Percentiles rank a stretch among this genome's conserved stretches.
Evolutionary conservation across 768 basidiomycete genomes (phyloP).

Genomic region (Pleurotus sapidus): DNA sequence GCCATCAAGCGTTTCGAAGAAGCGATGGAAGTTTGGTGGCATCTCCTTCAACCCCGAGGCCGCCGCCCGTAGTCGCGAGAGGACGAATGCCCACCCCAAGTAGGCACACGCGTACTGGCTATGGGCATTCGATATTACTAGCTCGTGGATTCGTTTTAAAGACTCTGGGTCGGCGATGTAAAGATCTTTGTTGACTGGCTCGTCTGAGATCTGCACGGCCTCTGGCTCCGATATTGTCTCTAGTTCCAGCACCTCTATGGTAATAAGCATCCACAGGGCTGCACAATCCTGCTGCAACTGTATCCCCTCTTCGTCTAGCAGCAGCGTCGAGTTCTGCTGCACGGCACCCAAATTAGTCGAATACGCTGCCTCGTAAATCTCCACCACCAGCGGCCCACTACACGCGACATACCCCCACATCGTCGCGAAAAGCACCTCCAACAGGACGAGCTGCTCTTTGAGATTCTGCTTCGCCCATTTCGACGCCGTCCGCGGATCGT

Average conservation of each 20-base stretch:
- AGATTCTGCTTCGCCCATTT: constrained; percentile 72
- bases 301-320: constrained; percentile 72
- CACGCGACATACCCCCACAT: constrained; percentile 78
- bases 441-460: constrained; percentile 73
- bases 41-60: constrained; percentile 47
- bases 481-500: constrained; percentile 58
- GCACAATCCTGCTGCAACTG: constrained; percentile 67
- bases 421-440: constrained; percentile 88
- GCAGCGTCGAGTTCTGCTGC: constrained; percentile 60
- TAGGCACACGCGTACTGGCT: constrained; percentile 71
- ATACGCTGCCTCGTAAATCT: constrained; percentile 65
- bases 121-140: constrained; percentile 56
- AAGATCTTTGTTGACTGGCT: constrained; percentile 44
- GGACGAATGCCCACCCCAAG: constrained; percentile 82
- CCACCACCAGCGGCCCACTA: constrained; percentile 57
- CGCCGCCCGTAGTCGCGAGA: constrained; percentile 56
- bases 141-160: constrained; percentile 64
- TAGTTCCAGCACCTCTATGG: constrained; percentile 76
- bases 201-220: constrained; percentile 47
- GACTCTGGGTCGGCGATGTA: constrained; percentile 62
- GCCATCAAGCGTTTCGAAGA: constrained; percentile 49
- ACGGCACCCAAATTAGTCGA: constrained; percentile 58
- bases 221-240: constrained; percentile 60
- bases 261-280: constrained; percentile 76
- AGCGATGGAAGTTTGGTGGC: constrained; percentile 49